A percentile compares a stretch with the other conserved stretches of the same genome.
Evolutionary conservation across 192 early-diverging fungal species (phyloP).

Genomic region (Rhizophagus sp.): DNA sequence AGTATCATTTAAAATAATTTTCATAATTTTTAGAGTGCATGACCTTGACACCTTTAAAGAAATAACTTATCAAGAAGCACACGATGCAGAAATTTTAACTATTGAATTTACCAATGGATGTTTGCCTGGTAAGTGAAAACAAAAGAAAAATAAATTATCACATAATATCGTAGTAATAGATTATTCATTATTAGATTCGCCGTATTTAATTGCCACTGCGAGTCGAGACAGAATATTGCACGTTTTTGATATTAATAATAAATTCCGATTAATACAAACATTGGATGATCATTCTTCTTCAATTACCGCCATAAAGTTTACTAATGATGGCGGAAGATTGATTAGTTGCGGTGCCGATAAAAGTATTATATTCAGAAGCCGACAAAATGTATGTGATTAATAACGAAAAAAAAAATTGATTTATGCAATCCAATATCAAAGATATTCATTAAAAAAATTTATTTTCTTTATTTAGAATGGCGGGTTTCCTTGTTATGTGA

Average conservation of each 20-base stretch:
- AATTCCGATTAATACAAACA: conserved; percentile 71
- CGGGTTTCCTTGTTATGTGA: conserved; percentile 41
- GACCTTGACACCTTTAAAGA: conserved; percentile 60
- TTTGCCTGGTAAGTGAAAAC: conserved; percentile 24
- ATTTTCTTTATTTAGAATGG: conserved; percentile 11
- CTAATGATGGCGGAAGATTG: conserved; percentile 60
- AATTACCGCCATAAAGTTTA: conserved; percentile 72
- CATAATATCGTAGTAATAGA: neutral
- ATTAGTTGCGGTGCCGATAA: conserved; percentile 85
- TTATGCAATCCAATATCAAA: too few relatives aligned
- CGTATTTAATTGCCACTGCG: conserved; percentile 67
- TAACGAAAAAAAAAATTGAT: neutral
- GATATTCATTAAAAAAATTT: too few relatives aligned
- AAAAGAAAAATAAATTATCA: too few relatives aligned
- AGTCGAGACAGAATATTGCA: conserved; percentile 78
- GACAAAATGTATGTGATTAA: conserved; percentile 28
- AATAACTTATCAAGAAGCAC: conserved; percentile 68
- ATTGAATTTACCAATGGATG: conserved; percentile 66
- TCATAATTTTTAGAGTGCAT: conserved; percentile 50
- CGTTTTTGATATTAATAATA: conserved; percentile 63
- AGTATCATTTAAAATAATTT: too few relatives aligned
- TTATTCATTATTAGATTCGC: conserved; percentile 30
- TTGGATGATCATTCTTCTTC: conserved; percentile 86
- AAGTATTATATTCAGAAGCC: conserved; percentile 71
- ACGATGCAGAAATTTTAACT: conserved; percentile 75